Evolutionary conservation across 2,329 filamentous ascomycete genomes (phyloP).

Genomic region (Eutypella sp.): DNA sequence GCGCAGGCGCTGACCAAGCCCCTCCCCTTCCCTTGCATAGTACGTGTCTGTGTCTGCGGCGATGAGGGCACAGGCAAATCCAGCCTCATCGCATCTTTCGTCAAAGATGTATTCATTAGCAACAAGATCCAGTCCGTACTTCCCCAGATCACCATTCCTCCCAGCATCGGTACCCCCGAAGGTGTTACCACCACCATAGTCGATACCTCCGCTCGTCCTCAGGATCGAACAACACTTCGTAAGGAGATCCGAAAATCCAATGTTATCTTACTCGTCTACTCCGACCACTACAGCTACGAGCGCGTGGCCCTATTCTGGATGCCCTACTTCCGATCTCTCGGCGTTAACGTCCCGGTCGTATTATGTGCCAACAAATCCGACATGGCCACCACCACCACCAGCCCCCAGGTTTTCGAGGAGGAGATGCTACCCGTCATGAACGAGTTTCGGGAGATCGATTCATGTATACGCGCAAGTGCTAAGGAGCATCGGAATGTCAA

Average conservation of each 20-base stretch:
- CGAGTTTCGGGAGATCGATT: conserved; percentile 98
- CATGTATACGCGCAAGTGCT: conserved; percentile 91
- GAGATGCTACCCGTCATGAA: conserved; percentile 98
- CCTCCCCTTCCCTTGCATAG: conserved; percentile 31
- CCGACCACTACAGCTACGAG: conserved; percentile 98
- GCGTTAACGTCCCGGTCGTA: conserved; percentile 97
- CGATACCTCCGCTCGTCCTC: conserved; percentile 91
- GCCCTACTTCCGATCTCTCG: conserved; percentile 93
- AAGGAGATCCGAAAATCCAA: conserved; percentile 97
- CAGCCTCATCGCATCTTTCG: conserved; percentile 87
- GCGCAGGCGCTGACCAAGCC: conserved; percentile 6
- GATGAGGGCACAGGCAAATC: conserved; percentile 95
- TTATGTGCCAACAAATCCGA: conserved; percentile 98
- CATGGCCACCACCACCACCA: conserved; percentile 66
- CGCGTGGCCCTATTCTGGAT: conserved; percentile 96
- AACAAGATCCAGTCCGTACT: conserved; percentile 94
- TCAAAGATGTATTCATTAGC: conserved; percentile 94
- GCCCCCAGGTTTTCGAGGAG: conserved; percentile 83
- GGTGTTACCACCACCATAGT: conserved; percentile 97
- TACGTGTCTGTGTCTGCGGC: conserved; percentile 93
- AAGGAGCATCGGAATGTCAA: conserved; percentile 91
- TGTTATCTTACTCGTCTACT: conserved; percentile 93
- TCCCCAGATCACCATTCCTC: conserved; percentile 90
- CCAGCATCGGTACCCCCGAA: conserved; percentile 86
- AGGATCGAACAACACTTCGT: conserved; percentile 83